phyloP scores from a whole-genome alignment of 805 yeast species.

The Cyberlindnera galapagoensis region DNA sequence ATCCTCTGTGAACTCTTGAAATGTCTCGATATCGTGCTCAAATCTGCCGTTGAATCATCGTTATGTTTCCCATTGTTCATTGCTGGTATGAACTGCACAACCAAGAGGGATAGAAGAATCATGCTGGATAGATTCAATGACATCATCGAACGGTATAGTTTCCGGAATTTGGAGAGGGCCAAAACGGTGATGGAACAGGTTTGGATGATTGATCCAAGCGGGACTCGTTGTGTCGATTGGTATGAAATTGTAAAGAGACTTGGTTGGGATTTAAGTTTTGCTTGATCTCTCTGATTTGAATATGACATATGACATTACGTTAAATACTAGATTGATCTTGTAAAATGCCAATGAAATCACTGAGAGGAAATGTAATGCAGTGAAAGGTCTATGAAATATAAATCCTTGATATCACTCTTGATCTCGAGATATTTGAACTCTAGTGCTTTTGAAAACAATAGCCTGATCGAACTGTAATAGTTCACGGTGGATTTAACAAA shows the following conservation, averaged over 20 bases:
- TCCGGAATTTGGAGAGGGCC: constrained; percentile 51
- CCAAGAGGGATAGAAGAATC: constrained; percentile 41
- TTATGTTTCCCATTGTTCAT: constrained; percentile 73
- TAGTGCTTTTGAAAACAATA: too few relatives aligned
- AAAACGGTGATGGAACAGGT: constrained; percentile 32
- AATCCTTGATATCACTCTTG: too few relatives aligned
- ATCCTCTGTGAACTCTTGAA: constrained; percentile 46
- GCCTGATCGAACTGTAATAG: too few relatives aligned
- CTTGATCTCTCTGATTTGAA: constrained; percentile 23
- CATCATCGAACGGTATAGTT: constrained; percentile 56
- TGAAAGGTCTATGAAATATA: too few relatives aligned
- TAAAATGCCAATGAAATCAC: too few relatives aligned
- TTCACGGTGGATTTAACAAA: too few relatives aligned
- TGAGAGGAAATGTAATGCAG: too few relatives aligned
- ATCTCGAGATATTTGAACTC: too few relatives aligned
- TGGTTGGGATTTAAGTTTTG: constrained; percentile 80
- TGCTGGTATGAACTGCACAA: constrained; percentile 64
- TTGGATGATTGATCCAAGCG: constrained; percentile 39
- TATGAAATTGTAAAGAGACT: constrained; percentile 53
- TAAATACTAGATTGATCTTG: too few relatives aligned
- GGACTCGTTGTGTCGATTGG: constrained; percentile 68
- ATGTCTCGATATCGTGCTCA: constrained; percentile 55
- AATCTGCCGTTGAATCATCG: constrained; percentile 63
- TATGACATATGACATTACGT: background rate
- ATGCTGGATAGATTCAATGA: constrained; percentile 49